Percentiles rank a stretch among this genome's conserved stretches.
Conservation (phyloP, 2,329 filamentous ascomycete species). For the Erysiphe neolycopersici region DNA sequence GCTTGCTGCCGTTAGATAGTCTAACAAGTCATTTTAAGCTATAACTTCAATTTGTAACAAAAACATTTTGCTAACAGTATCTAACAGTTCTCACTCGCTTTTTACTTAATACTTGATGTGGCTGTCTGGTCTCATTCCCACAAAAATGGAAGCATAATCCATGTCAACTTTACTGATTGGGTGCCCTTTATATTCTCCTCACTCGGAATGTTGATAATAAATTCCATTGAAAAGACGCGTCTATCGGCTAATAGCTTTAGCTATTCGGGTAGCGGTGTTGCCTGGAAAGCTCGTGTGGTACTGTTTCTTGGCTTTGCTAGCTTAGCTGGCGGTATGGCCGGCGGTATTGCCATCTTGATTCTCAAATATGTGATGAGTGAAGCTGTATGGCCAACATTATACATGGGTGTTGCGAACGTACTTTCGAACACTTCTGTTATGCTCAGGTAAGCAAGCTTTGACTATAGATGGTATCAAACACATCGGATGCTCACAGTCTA, state of each 20-base stretch:
- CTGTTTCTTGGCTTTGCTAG: constrained; percentile 39
- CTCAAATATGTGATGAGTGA: constrained; percentile 33
- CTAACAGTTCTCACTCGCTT: constrained; percentile 35
- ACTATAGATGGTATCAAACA: not conserved
- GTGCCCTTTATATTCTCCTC: constrained; percentile 39
- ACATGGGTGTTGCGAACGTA: constrained; percentile 40
- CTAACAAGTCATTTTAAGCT: not conserved
- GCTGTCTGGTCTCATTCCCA: constrained; percentile 38
- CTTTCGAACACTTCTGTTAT: constrained; percentile 36
- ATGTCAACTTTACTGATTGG: constrained; percentile 44
- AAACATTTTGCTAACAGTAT: constrained; percentile 1
- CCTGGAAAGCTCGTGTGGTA: constrained; percentile 42
- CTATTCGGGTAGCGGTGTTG: constrained; percentile 34
- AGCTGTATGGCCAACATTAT: constrained; percentile 30
- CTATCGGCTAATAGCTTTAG: constrained; percentile 35
- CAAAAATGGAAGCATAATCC: constrained; percentile 30
- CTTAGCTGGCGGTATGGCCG: constrained; percentile 40
- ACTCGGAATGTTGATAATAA: constrained; percentile 45
- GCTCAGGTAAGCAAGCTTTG: constrained; percentile 23
- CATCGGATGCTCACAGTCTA: not conserved
- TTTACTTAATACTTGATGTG: constrained; percentile 40
- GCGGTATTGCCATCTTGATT: constrained; percentile 40
- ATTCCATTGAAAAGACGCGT: constrained; percentile 39
- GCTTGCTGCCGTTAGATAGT: not conserved
- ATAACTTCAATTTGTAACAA: not conserved